Evolutionary conservation across 805 yeast species (phyloP), one percentile per base, ranked within the genome.

Genomic region (Lachancea kluyveri): DNA sequence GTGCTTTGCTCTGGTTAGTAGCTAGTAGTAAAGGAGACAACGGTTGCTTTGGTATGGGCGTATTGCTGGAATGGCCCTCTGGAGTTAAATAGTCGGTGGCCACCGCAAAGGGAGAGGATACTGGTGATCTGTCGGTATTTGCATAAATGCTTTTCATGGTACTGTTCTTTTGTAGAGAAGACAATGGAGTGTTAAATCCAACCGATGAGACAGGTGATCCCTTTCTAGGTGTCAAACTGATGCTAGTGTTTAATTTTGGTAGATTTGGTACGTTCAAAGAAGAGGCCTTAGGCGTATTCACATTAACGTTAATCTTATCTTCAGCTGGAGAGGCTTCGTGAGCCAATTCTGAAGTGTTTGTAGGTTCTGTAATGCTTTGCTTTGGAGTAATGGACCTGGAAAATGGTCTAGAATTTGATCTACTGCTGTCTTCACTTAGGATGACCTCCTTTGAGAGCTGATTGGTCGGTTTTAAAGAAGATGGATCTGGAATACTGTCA

Each of bases 1-100:
- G 69, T 39, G 74, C 73, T 20, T 62, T 58, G 0, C 69, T 39
- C 4, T 77, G 69, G 2, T 80, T 68, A 8, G 77, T 71, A 1
- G 90, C 79, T 1, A 84, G 73, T 26, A 87, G 57, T 13, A 87
- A 59, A 0, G 96, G 96, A 0, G 95, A 85, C 19, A 84, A 53
- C 4, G 94, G 95, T 3, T 81, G 77, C 36, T 75, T 77, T 3
- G 64, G 37, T 14, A 33, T 17, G 16, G 21, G 5, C 5, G 22
- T 25, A n/a, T 29, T 22, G n/a, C 52, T 43, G 3, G 57, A 45
- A 16, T 46, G 50, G 29, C 58, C 55, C 14, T 60, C 59, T 24
- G 52, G 60, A 28, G 48, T 62, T 45, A 45, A 40, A 29, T 20
- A 43, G 19, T 76, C 83, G 21, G 65, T 59, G 0, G 78, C 66